Conservation (phyloP, 23 red algal species). For the Chondrus crispus region DNA sequence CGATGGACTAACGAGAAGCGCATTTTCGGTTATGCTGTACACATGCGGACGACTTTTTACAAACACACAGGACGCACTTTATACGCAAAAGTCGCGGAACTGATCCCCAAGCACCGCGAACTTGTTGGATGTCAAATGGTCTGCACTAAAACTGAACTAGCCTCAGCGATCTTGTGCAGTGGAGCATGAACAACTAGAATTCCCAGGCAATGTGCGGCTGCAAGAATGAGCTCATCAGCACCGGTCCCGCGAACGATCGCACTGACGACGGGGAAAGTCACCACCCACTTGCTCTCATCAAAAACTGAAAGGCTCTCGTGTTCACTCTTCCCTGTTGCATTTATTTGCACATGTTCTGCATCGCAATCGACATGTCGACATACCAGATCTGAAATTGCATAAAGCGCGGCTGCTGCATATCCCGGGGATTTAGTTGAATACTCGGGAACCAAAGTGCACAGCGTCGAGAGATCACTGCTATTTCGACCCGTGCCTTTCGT, state of each 20-base stretch:
- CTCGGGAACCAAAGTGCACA: too few relatives aligned
- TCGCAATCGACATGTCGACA: not conserved
- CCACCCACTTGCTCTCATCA: not conserved
- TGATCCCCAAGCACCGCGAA: constrained; percentile 41
- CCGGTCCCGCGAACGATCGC: not conserved
- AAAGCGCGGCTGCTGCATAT: not conserved
- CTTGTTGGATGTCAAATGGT: not conserved
- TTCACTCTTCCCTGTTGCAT: too few relatives aligned
- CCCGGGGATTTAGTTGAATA: not conserved
- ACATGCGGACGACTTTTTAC: too few relatives aligned
- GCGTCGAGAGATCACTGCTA: too few relatives aligned
- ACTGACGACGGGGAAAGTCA: not conserved
- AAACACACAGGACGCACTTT: constrained; percentile 31
- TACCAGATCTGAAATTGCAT: not conserved
- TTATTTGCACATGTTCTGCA: too few relatives aligned
- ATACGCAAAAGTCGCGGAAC: constrained; percentile 32
- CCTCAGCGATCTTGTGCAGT: not conserved
- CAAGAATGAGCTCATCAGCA: not conserved
- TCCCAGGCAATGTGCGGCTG: not conserved
- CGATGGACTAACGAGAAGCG: too few relatives aligned
- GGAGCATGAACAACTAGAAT: not conserved
- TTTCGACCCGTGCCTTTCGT: too few relatives aligned
- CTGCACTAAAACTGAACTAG: not conserved
- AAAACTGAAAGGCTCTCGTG: too few relatives aligned
- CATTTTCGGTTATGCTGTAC: too few relatives aligned